Base-by-base conservation (phyloP, 768 basidiomycete species). In the Sarcodon sp. region DNA sequence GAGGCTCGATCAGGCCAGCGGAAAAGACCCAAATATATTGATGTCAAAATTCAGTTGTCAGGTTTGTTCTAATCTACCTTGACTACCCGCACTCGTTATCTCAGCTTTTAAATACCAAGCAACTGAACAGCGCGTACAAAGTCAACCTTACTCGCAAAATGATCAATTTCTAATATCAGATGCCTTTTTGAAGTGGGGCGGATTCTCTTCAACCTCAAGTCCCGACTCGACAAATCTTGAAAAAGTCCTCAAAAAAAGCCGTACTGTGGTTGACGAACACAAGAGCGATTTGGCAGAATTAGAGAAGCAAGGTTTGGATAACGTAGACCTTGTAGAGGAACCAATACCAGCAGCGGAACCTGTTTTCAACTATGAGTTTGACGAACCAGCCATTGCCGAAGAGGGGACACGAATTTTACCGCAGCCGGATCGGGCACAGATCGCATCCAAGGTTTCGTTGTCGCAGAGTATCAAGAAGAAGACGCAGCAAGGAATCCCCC, bases 171-270 rank as follows among this genome's bases (percentile, higher is more conserved):
- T 33, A 6, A 49, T 53, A 16, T 46, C 46, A 15, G n/a, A 44
- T 31, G 47, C 41, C 4, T 57, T 57, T 48, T 43, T 45, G 33
- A 16, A 35, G 4, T 57, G 56, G 56, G 56, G 52, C 13, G 56
- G 56, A 0, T 57, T 57, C 48, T 51, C 52, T 35, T 13, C 35
- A 43, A 48, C 50, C 10, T 3, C 16, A 12, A 6, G 27, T 3
- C 8, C 6, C n/a, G 55, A 49, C 7, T 27, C 21, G 21, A 27
- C 21, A 27, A 27, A 27, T 27, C 21, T 27, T 27, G 21, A 27
- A 27, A 27, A 27, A 27, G 21, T 27, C 21, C 21, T 27, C 21
- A 27, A 27, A 27, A 27, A 27, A 27, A 27, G 21, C 4, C 21
- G 21, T 27, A 27, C 21, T 27, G 21, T 27, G 4, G 21, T 27